Conservation (phyloP, 78 protist genomes). For the Anaeramoeba flamelloides region DNA sequence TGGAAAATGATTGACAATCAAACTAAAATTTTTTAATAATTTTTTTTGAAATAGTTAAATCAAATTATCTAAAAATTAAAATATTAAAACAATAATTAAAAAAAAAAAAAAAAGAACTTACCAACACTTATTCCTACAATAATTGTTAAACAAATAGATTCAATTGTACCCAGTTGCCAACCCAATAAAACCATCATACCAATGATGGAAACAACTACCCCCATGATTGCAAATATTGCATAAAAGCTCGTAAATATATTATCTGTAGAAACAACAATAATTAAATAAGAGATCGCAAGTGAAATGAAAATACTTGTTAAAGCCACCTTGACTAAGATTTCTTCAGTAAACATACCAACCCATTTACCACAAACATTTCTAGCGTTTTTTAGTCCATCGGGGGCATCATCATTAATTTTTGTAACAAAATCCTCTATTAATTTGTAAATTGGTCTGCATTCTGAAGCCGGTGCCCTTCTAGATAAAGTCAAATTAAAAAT, state of each 20-base stretch:
- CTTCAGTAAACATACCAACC: slow-evolving; percentile 22
- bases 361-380: not conserved
- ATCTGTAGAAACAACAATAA: slow-evolving; percentile 2
- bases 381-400: not conserved
- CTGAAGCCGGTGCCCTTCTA: not conserved
- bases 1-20: too few species aligned
- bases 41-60: too few species aligned
- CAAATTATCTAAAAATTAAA: too few species aligned
- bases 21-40: too few species aligned
- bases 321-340: not conserved
- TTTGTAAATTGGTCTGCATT: not conserved
- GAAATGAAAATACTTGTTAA: not conserved
- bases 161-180: slow-evolving; percentile 22
- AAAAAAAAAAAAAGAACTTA: not conserved
- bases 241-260: not conserved
- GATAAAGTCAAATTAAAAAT: not conserved
- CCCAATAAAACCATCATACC: slow-evolving; percentile 7
- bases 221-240: slow-evolving; percentile 6
- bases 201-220: slow-evolving; percentile 7
- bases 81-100: too few species aligned
- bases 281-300: not conserved
- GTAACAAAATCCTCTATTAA: not conserved
- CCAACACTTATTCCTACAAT: slow-evolving; percentile 25
- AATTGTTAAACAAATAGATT: slow-evolving; percentile 13
- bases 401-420: not conserved